phyloP scores from a whole-genome alignment of 83 land plant species.

The Isoetes engelmannii region DNA sequence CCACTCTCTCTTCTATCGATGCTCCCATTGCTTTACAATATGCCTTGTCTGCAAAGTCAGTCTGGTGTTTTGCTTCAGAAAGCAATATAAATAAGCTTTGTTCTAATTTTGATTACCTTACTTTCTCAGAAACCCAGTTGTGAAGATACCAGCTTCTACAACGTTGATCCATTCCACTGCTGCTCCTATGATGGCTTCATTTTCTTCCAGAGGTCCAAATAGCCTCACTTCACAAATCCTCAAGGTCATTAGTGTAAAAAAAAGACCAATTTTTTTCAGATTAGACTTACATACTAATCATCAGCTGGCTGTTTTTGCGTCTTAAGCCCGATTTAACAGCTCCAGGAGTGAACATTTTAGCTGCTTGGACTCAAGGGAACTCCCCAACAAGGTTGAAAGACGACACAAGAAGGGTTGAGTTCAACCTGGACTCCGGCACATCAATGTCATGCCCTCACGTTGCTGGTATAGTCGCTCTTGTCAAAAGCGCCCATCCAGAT shows the following conservation, averaged over 20 bases:
- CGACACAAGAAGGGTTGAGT: constrained; percentile 16
- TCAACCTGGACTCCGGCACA: constrained; percentile 19
- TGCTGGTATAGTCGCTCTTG: constrained; percentile 21
- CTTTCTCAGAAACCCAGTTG: neutral
- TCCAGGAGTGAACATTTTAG: constrained; percentile 52
- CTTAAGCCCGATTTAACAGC: constrained; percentile 68
- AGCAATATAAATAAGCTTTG: neutral
- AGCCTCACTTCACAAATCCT: constrained; percentile 13
- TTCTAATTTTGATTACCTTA: neutral
- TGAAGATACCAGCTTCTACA: neutral
- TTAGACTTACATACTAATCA: too few species aligned
- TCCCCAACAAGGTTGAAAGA: constrained; percentile 17
- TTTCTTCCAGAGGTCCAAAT: constrained; percentile 19
- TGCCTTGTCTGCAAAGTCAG: neutral
- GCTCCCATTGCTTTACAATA: neutral
- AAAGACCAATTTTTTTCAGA: too few species aligned
- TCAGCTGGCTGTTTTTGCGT: neutral
- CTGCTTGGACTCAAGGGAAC: constrained; percentile 14
- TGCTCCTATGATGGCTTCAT: constrained; percentile 20
- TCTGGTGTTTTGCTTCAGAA: neutral
- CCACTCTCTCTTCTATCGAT: neutral
- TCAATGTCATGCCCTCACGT: constrained; percentile 30
- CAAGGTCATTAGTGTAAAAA: neutral
- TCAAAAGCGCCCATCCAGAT: constrained; percentile 17
- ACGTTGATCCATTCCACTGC: constrained; percentile 2